Conservation (phyloP, 768 basidiomycete species). For the Amylocystis lapponica region DNA sequence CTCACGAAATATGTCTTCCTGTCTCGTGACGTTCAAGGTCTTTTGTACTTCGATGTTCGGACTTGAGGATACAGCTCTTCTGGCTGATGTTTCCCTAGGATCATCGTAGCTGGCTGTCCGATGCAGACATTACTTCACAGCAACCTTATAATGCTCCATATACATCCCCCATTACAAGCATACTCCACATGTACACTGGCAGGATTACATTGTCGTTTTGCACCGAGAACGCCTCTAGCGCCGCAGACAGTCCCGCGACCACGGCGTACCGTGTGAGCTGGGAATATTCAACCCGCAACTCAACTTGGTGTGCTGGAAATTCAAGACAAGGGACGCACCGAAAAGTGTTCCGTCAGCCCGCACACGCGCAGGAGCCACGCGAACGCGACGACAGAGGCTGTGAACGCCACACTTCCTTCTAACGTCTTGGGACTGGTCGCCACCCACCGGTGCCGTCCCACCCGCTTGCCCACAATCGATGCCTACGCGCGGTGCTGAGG, state of each 20-base stretch:
- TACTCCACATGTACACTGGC: conserved; percentile 94
- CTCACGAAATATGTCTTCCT: too few relatives aligned
- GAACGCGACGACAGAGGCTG: conserved; percentile 57
- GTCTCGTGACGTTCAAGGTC: too few relatives aligned
- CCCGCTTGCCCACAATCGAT: conserved; percentile 83
- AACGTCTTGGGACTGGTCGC: conserved; percentile 80
- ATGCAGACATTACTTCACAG: too few relatives aligned
- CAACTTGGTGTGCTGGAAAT: not conserved
- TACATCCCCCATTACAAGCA: conserved; percentile 59
- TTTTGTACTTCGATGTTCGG: too few relatives aligned
- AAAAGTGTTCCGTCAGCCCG: conserved; percentile 69
- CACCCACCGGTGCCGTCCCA: conserved; percentile 83
- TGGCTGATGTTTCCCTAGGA: too few relatives aligned
- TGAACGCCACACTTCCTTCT: conserved; percentile 86
- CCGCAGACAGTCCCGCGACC: conserved; percentile 56
- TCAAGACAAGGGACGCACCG: conserved; percentile 37
- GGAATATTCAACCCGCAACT: conserved; percentile 2
- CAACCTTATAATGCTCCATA: too few relatives aligned
- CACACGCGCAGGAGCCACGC: conserved; percentile 67
- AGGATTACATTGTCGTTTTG: conserved; percentile 98
- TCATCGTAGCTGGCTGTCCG: too few relatives aligned
- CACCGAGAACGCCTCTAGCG: conserved; percentile 86
- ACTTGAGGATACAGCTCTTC: too few relatives aligned
- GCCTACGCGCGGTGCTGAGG: conserved; percentile 52
- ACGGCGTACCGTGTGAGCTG: conserved; percentile 64